Percentiles rank a stretch among this genome's conserved stretches.
Conservation (phyloP, 345 rosid genomes). For the Brassica carinata region DNA sequence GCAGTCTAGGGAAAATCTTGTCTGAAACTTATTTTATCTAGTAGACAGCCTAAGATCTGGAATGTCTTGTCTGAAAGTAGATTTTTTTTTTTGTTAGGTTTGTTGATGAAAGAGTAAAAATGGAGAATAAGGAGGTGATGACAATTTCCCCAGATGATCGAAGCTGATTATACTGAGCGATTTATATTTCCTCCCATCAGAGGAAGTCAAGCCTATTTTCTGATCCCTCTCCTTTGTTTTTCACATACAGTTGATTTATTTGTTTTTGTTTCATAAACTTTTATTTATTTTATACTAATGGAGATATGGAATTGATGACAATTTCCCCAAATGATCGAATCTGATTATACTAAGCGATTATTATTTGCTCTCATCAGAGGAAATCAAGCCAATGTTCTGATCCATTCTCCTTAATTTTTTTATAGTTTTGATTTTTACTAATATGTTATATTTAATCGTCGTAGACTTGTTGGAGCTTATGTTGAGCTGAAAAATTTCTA, state of each 20-base stretch:
- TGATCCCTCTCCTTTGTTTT: constrained; percentile 28
- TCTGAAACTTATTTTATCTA: background rate
- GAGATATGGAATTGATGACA: constrained; percentile 35
- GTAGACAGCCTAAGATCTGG: background rate
- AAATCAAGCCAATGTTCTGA: constrained; percentile 39
- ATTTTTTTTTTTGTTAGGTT: background rate
- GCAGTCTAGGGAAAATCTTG: constrained; percentile 23
- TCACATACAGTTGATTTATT: no score
- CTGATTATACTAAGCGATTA: constrained; percentile 36
- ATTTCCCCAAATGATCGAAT: constrained; percentile 46
- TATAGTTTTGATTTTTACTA: no score
- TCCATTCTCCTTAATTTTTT: constrained; percentile 17
- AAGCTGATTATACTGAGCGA: constrained; percentile 43
- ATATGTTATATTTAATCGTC: no score
- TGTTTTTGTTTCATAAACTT: background rate
- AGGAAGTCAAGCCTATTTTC: constrained; percentile 38
- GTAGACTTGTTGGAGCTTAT: no score
- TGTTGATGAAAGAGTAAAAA: background rate
- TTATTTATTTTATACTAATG: background rate
- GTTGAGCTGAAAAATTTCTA: no score
- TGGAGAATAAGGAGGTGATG: constrained; percentile 35
- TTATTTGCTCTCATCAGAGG: constrained; percentile 32
- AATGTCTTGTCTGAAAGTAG: background rate
- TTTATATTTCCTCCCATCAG: constrained; percentile 16
- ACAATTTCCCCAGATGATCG: constrained; percentile 45